Conservation (phyloP, 495 filamentous ascomycete species). For the Talaromyces stipitatus region DNA sequence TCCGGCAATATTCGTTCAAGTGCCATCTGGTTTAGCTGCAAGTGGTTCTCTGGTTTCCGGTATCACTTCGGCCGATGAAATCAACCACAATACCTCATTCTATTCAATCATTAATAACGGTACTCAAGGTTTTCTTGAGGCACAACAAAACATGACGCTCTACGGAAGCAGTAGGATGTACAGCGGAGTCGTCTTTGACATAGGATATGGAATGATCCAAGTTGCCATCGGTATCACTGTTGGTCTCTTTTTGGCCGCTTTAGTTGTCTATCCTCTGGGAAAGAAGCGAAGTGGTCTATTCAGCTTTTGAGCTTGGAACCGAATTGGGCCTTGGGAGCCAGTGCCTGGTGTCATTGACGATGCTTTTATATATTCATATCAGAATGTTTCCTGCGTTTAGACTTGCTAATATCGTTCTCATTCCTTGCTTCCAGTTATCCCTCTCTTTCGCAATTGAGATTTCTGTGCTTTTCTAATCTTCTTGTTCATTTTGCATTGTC, state of each 20-base stretch:
- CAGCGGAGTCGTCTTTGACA: constrained; percentile 64
- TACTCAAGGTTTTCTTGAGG: constrained; percentile 40
- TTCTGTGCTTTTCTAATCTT: neutral
- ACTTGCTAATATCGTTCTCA: neutral
- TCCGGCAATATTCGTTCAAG: constrained; percentile 90
- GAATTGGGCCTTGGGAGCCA: no score
- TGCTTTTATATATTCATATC: neutral
- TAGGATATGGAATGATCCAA: constrained; percentile 82
- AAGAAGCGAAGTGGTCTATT: constrained; percentile 88
- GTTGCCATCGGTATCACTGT: constrained; percentile 91
- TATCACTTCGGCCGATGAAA: constrained; percentile 72
- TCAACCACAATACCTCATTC: constrained; percentile 43
- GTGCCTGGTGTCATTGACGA: neutral
- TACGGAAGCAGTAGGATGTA: constrained; percentile 17
- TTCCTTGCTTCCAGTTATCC: neutral
- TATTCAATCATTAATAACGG: constrained; percentile 42
- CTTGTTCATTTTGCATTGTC: neutral
- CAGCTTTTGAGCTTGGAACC: constrained; percentile 56
- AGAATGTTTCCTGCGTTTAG: neutral
- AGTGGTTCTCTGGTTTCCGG: constrained; percentile 78
- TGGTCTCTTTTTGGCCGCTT: constrained; percentile 76
- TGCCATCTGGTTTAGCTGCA: constrained; percentile 83
- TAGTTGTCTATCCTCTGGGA: constrained; percentile 85
- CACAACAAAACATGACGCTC: constrained; percentile 27
- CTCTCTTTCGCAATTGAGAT: neutral